Percentiles rank a stretch among this genome's conserved stretches.
These are phyloP conservation scores for Marsdenia floribunda DNA, from an alignment of 257 asterid genomes.

Conservation along the genomic window DNA sequence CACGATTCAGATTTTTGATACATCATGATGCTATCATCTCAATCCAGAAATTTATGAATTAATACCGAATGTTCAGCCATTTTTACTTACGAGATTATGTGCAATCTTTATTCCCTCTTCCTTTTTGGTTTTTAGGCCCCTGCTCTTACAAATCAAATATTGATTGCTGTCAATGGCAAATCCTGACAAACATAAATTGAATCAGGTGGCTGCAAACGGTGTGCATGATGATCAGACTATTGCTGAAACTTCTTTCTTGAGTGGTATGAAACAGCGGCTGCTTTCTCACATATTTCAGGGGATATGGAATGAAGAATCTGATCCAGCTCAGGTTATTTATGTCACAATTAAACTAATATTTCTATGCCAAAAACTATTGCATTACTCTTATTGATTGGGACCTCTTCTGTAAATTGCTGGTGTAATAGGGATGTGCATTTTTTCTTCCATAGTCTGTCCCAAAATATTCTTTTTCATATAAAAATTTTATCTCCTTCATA, in stretches of 20 bases:
- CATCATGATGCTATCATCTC: not conserved
- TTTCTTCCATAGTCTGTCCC: not conserved
- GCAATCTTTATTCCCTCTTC: slow-evolving; percentile 7
- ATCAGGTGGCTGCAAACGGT: slow-evolving; percentile 42
- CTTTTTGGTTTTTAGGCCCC: slow-evolving; percentile 6
- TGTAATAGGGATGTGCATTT: not conserved
- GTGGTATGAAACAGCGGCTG: slow-evolving; percentile 87
- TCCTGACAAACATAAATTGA: slow-evolving; percentile 38
- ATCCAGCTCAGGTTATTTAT: slow-evolving; percentile 62
- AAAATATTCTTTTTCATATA: not conserved
- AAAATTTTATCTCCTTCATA: not conserved
- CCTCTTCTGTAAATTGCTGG: not conserved
- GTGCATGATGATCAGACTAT: slow-evolving; percentile 31
- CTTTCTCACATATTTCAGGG: slow-evolving; percentile 90
- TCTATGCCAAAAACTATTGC: not conserved
- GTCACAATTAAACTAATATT: slow-evolving; percentile 8
- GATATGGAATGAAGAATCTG: slow-evolving; percentile 89
- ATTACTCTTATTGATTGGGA: not conserved
- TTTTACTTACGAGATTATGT: not conserved
- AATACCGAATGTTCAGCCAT: not conserved
- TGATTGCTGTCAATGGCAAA: slow-evolving; percentile 35
- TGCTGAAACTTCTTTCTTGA: slow-evolving; percentile 55
- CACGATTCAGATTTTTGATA: not conserved
- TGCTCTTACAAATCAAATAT: slow-evolving; percentile 14
- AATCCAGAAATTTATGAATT: not conserved